Conservation (phyloP, 352 stramenopile species). For the Pythium brachiatum region DNA sequence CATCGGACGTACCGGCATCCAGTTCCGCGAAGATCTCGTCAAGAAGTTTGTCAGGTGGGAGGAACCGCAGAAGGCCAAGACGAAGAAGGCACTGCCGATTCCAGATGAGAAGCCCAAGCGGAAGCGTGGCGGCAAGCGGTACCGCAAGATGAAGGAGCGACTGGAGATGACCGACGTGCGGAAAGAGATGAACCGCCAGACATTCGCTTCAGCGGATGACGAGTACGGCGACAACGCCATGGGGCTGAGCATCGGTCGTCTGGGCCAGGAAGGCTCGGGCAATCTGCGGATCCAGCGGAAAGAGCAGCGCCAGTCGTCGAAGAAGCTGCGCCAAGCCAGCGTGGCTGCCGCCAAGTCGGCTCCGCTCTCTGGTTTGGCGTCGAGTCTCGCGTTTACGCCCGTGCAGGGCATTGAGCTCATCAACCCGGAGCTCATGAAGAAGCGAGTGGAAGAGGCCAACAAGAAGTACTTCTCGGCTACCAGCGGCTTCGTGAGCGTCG, state of each 20-base stretch:
- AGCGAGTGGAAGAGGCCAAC: constrained; percentile 92
- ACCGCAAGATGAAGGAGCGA: constrained; percentile 97
- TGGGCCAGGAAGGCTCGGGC: constrained; percentile 88
- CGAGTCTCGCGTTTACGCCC: constrained; percentile 96
- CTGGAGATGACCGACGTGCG: constrained; percentile 97
- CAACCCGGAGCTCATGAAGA: constrained; percentile 94
- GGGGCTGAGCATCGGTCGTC: constrained; percentile 93
- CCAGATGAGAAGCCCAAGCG: constrained; percentile 94
- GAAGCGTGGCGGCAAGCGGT: constrained; percentile 91
- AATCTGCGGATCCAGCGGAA: constrained; percentile 87
- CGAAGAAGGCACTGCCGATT: constrained; percentile 96
- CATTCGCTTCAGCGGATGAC: constrained; percentile 91
- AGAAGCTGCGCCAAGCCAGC: constrained; percentile 92
- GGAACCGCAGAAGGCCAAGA: constrained; percentile 96
- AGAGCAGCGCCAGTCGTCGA: constrained; percentile 89
- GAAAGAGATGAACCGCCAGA: constrained; percentile 95
- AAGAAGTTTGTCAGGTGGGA: constrained; percentile 97
- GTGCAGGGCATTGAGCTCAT: constrained; percentile 97
- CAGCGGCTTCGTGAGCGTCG: constrained; percentile 94
- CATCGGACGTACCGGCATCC: constrained; percentile 63
- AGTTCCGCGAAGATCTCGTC: constrained; percentile 90
- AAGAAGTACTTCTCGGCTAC: constrained; percentile 96
- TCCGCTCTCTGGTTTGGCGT: constrained; percentile 89
- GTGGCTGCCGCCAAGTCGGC: constrained; percentile 51
- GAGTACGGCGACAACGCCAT: constrained; percentile 99